Percentiles rank a stretch among this genome's conserved stretches.
Conservation (phyloP, 2,329 filamentous ascomycete species). For the Fragosphaeria purpurea region DNA sequence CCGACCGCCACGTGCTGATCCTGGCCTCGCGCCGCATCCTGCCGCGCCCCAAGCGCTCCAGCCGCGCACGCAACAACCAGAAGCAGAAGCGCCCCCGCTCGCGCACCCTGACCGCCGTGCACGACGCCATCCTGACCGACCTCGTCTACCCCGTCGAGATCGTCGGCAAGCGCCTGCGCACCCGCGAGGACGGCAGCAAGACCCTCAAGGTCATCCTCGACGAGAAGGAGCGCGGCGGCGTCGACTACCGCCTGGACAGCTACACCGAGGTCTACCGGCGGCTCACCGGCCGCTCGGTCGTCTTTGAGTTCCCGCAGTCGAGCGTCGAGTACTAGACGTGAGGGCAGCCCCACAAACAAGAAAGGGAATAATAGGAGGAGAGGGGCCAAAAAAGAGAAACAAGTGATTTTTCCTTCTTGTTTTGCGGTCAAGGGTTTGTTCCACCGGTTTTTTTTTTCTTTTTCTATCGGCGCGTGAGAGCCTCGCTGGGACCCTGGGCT, state of each 20-base stretch:
- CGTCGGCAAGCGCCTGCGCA: conserved; percentile 96
- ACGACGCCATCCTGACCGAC: conserved; percentile 96
- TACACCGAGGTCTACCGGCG: conserved; percentile 99
- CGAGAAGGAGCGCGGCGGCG: conserved; percentile 99
- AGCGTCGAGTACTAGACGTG: conserved; percentile 70
- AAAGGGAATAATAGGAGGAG: background rate
- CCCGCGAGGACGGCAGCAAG: conserved; percentile 98
- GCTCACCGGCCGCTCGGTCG: conserved; percentile 89
- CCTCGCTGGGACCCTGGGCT: no score
- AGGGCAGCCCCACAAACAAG: background rate
- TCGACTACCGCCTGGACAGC: conserved; percentile 99
- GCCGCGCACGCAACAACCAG: conserved; percentile 89
- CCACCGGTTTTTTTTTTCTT: no score
- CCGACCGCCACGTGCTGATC: conserved; percentile 98
- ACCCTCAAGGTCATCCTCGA: conserved; percentile 97
- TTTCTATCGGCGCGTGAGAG: no score
- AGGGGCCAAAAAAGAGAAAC: background rate
- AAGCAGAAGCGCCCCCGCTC: conserved; percentile 98
- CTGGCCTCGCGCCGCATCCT: conserved; percentile 98
- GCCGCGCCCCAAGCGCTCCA: conserved; percentile 95
- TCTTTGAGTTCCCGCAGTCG: conserved; percentile 96
- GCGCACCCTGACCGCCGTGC: conserved; percentile 94
- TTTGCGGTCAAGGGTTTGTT: no score
- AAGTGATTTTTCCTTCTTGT: no score
- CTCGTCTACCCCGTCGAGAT: conserved; percentile 99